Evolutionary conservation across 2,329 filamentous ascomycete species (phyloP).

Genomic region (Alternaria panax): DNA sequence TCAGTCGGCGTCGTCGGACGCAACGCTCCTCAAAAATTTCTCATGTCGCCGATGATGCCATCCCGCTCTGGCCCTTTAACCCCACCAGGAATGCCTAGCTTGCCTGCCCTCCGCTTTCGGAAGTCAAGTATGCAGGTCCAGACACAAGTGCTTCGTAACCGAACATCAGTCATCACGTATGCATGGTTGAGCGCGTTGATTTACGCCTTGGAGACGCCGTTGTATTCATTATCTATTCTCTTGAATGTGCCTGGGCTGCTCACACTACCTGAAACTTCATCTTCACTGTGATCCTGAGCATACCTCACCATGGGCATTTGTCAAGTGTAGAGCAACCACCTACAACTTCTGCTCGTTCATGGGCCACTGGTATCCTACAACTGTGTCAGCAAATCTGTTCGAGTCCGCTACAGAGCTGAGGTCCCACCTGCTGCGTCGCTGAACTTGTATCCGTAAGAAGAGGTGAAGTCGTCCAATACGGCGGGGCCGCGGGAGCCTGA

Average conservation of each 20-base stretch:
- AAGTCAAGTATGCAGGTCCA: neutral
- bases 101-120: slow-evolving; percentile 15
- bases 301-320: slow-evolving; percentile 27
- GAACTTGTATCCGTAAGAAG: slow-evolving; percentile 98
- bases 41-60: slow-evolving; percentile 45
- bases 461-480: slow-evolving; percentile 96
- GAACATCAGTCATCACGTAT: neutral
- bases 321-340: slow-evolving; percentile 13
- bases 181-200: neutral
- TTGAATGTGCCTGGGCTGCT: slow-evolving; percentile 9
- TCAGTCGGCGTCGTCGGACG: slow-evolving; percentile 21
- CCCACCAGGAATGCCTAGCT: slow-evolving; percentile 21
- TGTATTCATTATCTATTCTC: slow-evolving; percentile 29
- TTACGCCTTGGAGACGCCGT: slow-evolving; percentile 13
- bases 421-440: slow-evolving; percentile 81
- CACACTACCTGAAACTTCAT: slow-evolving; percentile 12
- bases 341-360: slow-evolving; percentile 50
- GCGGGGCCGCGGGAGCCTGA: slow-evolving; percentile 93
- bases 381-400: slow-evolving; percentile 24
- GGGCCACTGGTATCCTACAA: slow-evolving; percentile 51
- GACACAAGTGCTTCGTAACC: neutral
- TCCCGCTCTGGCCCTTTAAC: slow-evolving; percentile 29
- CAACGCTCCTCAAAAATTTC: slow-evolving; percentile 37
- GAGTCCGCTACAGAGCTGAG: slow-evolving; percentile 16
- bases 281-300: slow-evolving; percentile 19